Evolutionary conservation across 306 rosid genomes (phyloP).

Genomic region (Rosa rugosa): DNA sequence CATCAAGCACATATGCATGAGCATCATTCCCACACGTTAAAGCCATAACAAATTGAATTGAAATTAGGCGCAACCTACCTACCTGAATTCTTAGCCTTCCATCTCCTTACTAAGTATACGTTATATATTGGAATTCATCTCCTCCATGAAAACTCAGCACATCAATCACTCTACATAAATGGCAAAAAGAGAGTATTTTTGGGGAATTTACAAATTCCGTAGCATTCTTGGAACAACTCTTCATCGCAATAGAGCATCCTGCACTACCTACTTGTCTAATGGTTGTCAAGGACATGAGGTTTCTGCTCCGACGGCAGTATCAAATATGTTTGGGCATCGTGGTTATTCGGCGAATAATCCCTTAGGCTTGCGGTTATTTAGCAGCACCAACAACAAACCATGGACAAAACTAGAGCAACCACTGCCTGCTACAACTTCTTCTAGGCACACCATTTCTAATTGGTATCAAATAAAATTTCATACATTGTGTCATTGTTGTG

Average conservation of each 20-base stretch:
- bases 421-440: not conserved
- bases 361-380: constrained; percentile 29
- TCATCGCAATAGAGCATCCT: constrained; percentile 1
- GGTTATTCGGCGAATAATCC: constrained; percentile 17
- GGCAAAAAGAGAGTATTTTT: constrained; percentile 30
- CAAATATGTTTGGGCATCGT: not conserved
- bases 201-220: constrained; percentile 35
- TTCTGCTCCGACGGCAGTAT: constrained; percentile 16
- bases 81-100: not conserved
- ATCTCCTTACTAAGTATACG: not conserved
- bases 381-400: constrained; percentile 29
- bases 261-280: constrained; percentile 7
- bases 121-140: not conserved
- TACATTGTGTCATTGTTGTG: no score
- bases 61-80: not conserved
- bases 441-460: constrained; percentile 2
- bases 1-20: not conserved
- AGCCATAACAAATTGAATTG: not conserved
- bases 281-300: constrained; percentile 7
- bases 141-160: not conserved
- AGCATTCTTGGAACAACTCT: constrained; percentile 32
- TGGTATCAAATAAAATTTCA: constrained; percentile 19
- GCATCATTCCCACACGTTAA: not conserved
- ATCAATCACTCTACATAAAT: constrained; percentile 2
- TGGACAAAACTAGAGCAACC: constrained; percentile 21